phyloP scores from a whole-genome alignment of 768 basidiomycete species.

The Mycena galericulata region DNA sequence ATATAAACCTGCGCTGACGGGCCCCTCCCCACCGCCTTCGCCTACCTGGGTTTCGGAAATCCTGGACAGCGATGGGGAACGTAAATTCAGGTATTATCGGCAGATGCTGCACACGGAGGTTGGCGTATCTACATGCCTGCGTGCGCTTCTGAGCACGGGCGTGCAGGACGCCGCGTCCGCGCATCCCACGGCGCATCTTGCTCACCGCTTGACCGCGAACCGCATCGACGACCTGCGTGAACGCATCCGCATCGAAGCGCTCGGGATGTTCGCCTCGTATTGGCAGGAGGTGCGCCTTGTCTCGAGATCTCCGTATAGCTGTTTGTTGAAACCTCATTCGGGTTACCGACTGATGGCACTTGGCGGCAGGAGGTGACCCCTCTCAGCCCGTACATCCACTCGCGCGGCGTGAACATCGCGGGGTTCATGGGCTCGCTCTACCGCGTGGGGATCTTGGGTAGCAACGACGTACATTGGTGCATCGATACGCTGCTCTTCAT shows the following conservation, averaged over 20 bases:
- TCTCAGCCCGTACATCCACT: not conserved
- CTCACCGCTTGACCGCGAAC: not conserved
- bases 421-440: slow-evolving; percentile 1
- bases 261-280: not conserved
- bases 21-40: not conserved
- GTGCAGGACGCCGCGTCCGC: not conserved
- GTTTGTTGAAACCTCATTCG: not conserved
- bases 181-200: not conserved
- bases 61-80: not conserved
- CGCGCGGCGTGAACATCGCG: slow-evolving; percentile 8
- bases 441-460: not conserved
- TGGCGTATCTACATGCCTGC: not conserved
- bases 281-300: not conserved
- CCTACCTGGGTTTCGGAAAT: not conserved
- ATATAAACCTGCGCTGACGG: not conserved
- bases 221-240: not conserved
- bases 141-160: not conserved
- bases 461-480: not conserved
- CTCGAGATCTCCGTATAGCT: too few species aligned
- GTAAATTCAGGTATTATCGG: not conserved
- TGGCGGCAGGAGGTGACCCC: not conserved
- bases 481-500: not conserved
- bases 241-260: not conserved
- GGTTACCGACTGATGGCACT: not conserved
- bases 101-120: not conserved